Evolutionary conservation across 805 yeast genomes (phyloP).

Genomic region (Nakazawaea peltata): DNA sequence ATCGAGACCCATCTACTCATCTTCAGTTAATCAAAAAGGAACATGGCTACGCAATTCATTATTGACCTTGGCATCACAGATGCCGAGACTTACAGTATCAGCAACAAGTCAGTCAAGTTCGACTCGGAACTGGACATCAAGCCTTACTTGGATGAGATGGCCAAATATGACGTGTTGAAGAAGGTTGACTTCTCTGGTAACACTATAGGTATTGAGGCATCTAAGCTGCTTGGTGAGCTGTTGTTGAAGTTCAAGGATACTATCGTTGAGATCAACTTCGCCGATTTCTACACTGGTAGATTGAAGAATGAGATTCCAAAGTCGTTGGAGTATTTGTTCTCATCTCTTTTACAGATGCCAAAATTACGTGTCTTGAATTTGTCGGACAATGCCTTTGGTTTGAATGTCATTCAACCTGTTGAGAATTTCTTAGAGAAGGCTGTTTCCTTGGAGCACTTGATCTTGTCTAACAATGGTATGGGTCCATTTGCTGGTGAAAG

Average conservation of each 20-base stretch:
- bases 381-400: constrained; percentile 95
- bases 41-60: constrained; percentile 27
- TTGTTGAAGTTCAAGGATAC: constrained; percentile 33
- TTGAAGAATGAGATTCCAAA: constrained; percentile 91
- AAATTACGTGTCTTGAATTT: constrained; percentile 69
- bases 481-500: constrained; percentile 98
- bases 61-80: constrained; percentile 32
- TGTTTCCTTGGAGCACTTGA: constrained; percentile 73
- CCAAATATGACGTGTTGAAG: constrained; percentile 26
- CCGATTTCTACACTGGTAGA: constrained; percentile 93
- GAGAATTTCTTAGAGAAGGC: constrained; percentile 73
- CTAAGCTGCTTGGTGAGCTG: constrained; percentile 57
- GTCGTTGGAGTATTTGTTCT: constrained; percentile 64
- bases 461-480: constrained; percentile 91
- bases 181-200: constrained; percentile 84
- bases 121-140: constrained; percentile 65
- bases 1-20: no score
- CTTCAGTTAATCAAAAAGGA: no score
- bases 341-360: constrained; percentile 62
- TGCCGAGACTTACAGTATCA: constrained; percentile 49
- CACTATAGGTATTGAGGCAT: constrained; percentile 89
- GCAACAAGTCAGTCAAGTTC: constrained; percentile 71
- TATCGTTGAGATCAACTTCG: constrained; percentile 67
- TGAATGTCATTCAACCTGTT: constrained; percentile 87
- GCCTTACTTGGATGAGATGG: constrained; percentile 57